phyloP scores from a whole-genome alignment of 495 filamentous ascomycete genomes.

The Aspergillus leporis region DNA sequence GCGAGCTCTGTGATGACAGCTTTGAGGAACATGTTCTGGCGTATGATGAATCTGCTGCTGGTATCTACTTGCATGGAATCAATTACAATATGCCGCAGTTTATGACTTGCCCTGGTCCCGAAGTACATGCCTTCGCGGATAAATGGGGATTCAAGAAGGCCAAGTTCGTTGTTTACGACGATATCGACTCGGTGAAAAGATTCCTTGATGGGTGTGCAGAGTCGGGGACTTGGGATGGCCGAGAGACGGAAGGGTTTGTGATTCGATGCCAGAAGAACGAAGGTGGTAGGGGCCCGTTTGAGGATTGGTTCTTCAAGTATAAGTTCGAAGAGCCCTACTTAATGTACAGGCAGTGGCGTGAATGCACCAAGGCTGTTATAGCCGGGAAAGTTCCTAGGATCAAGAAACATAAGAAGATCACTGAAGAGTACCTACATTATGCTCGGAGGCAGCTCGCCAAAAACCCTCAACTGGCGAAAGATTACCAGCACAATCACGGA shows the following conservation, averaged over 20 bases:
- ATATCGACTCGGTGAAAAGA: slow-evolving; percentile 66
- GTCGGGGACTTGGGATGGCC: slow-evolving; percentile 81
- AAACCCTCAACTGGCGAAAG: slow-evolving; percentile 60
- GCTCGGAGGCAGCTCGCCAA: slow-evolving; percentile 69
- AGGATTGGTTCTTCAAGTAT: slow-evolving; percentile 99
- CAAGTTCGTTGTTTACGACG: slow-evolving; percentile 74
- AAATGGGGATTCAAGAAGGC: slow-evolving; percentile 93
- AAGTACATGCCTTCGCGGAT: slow-evolving; percentile 86
- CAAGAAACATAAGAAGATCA: slow-evolving; percentile 87
- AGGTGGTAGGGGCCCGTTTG: slow-evolving; percentile 49
- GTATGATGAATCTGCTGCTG: slow-evolving; percentile 79
- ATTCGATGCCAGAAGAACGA: slow-evolving; percentile 78
- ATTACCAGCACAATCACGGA: slow-evolving; percentile 87
- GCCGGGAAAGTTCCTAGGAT: slow-evolving; percentile 68
- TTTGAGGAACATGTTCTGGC: slow-evolving; percentile 98
- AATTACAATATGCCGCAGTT: slow-evolving; percentile 93
- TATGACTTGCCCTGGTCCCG: slow-evolving; percentile 72
- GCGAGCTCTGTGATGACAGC: slow-evolving; percentile 91
- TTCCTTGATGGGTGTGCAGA: slow-evolving; percentile 85
- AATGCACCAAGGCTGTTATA: slow-evolving; percentile 92
- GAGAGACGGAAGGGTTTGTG: slow-evolving; percentile 96
- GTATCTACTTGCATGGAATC: slow-evolving; percentile 92
- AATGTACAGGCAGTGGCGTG: slow-evolving; percentile 98
- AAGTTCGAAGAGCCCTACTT: slow-evolving; percentile 99
- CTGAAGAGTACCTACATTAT: slow-evolving; percentile 84